These are phyloP conservation scores for Exserohilum turcica DNA, from an alignment of 2,329 filamentous ascomycete species.

Conservation along the genomic window DNA sequence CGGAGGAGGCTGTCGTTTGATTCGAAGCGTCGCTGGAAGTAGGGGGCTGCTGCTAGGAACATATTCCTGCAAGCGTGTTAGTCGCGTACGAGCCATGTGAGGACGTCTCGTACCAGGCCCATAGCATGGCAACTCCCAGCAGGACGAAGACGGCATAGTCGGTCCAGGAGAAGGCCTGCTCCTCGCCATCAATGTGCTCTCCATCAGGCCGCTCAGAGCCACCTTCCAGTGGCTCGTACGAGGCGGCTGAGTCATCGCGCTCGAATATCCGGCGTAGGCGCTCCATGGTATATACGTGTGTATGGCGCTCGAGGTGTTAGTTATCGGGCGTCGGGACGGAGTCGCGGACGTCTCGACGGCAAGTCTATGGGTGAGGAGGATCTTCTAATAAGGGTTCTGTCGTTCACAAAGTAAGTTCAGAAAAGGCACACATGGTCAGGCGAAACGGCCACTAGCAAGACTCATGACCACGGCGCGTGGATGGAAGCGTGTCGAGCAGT, in stretches of 20 bases:
- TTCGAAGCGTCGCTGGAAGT: constrained; percentile 84
- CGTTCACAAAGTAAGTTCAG: neutral
- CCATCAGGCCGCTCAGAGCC: constrained; percentile 43
- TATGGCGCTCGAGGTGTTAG: constrained; percentile 6
- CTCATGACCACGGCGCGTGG: constrained; percentile 26
- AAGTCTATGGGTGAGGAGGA: constrained; percentile 17
- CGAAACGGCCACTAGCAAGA: constrained; percentile 5
- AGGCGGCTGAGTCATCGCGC: constrained; percentile 30
- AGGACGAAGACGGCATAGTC: constrained; percentile 86
- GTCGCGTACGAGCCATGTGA: constrained; percentile 1
- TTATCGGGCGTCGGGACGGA: constrained; percentile 8
- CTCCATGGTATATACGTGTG: constrained; percentile 36
- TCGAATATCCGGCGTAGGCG: constrained; percentile 41
- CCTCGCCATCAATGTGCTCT: constrained; percentile 36
- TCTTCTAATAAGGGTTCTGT: constrained; percentile 1
- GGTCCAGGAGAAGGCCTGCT: constrained; percentile 73
- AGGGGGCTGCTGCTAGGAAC: constrained; percentile 93
- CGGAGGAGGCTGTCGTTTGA: constrained; percentile 71
- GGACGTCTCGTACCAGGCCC: constrained; percentile 76
- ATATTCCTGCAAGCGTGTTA: constrained; percentile 74
- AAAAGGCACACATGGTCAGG: constrained; percentile 31
- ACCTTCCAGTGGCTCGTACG: constrained; percentile 49
- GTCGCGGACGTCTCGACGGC: constrained; percentile 1
- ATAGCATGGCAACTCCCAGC: constrained; percentile 91
- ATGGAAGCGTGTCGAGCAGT: constrained; percentile 11